Base-by-base conservation (phyloP, 371 early-diverging fungal species). In the Conidiobolus coronatus region DNA sequence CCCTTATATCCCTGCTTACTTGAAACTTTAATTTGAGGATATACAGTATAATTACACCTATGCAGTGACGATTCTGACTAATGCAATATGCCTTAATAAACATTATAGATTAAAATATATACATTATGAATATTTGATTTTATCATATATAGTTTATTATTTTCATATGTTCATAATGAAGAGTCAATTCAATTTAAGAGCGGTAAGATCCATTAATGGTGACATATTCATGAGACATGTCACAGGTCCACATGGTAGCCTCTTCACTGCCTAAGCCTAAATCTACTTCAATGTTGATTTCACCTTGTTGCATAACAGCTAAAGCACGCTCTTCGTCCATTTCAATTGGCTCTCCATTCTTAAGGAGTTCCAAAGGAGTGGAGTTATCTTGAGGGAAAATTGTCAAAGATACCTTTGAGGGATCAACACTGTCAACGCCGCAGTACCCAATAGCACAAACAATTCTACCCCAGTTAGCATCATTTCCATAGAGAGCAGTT, bases 401-500 rank as follows among this genome's bases (percentile, higher is more conserved):
- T 19, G 72, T 64, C 33, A 93, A 72, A 37, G 69, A 73, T 21
- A 93, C 86, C 44, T 67, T 67, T n/a, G 54, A 52, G 2, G 90
- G 81, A 35, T 81, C 67, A 46, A 87, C 60, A 15, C 63, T 70
- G 24, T 71, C 67, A 5, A 85, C 76, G 12, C 76, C 75, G 22
- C 72, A 60, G 57, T 81, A 82, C 1, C 86, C 86, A 21, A 81
- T 76, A 0, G 85, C 85, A 51, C 83, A 82, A 22, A 81, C 62
- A 42, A 86, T 77, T 39, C 94, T 77, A 21, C 94, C 94, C 94
- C 94, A 94, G 64, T 94, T 94, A 39, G 94, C 94, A 61, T 94
- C 94, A 57, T 83, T 74, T 0, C 94, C 94, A 56, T 79, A 91
- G 40, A 94, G 65, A 7, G 94, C 94, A 0, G 92, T 88, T 62